Conservation (phyloP, 202 grass and related monocot species). For the Zoysia matrella region DNA sequence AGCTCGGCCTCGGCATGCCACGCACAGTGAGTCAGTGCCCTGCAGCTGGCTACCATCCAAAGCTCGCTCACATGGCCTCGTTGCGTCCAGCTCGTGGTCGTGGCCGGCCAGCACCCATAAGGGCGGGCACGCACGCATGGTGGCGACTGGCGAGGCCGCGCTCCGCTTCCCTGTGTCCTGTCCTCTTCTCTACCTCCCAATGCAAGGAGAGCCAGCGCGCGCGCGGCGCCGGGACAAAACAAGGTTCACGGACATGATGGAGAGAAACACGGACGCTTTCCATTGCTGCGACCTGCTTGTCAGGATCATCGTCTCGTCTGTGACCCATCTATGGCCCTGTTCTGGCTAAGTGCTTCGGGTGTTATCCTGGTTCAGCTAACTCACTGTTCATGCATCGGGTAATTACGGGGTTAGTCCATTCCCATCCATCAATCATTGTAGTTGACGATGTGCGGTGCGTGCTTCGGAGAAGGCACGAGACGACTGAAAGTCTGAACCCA, state of each 20-base stretch:
- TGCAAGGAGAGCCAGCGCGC: not conserved
- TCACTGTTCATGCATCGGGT: not conserved
- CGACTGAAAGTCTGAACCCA: not conserved
- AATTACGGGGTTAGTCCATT: not conserved
- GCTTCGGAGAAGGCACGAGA: not conserved
- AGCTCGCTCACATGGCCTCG: constrained; percentile 42
- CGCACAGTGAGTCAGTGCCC: not conserved
- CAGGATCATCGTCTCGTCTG: not conserved
- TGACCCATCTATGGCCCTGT: not conserved
- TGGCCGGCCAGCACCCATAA: constrained; percentile 10
- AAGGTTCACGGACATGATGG: constrained; percentile 55
- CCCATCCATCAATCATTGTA: not conserved
- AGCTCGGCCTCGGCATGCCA: not conserved
- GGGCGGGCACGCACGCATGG: not conserved
- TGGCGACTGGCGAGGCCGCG: constrained; percentile 17
- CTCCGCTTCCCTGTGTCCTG: constrained; percentile 12
- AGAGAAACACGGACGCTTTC: constrained; percentile 34
- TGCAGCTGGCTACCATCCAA: constrained; percentile 53
- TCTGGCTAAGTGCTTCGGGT: not conserved
- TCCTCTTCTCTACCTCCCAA: not conserved
- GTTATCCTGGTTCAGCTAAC: not conserved
- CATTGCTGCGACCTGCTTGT: not conserved
- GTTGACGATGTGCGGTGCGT: not conserved
- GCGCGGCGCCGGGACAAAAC: constrained; percentile 21
- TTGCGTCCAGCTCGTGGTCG: constrained; percentile 41